Base-by-base conservation (phyloP, 164 flowering plant genomes). In the Berberis vulgaris region DNA sequence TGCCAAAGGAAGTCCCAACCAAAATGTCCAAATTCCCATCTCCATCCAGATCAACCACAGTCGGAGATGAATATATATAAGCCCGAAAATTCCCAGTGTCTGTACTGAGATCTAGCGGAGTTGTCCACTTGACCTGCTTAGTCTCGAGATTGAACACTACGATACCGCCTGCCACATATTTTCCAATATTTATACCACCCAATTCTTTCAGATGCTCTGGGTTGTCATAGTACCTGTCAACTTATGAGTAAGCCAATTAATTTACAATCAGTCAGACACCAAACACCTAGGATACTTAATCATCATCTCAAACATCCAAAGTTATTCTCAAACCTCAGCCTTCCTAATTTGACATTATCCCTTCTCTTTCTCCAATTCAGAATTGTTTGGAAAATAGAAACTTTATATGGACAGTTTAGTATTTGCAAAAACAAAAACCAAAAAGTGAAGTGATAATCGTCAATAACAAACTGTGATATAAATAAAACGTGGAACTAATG, bases 61-160 rank as follows among this genome's bases (percentile, higher is more conserved):
- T 89, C 60, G 99, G 97, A 69, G 98, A 86, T 61, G 98, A 89
- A 74, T 85, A 89, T 75, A 95, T 86, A 68, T 85, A 85, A 43
- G 96, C 94, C 65, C 93, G 96, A 66, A 74, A 95, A 6, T 78
- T 77, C 59, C 78, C 79, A 56, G 75, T 63, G 69, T 89, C 94
- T 39, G 91, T 86, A 64, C 97, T 95, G 56, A 84, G 63, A 79
- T 95, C 99, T 65, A 95, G 80, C 4, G 70, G 77, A 50, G 78
- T 69, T 41, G 82, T 81, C 99, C 99, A 95, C 77, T 95, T 95
- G 65, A 95, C 85, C 84, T 95, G 94, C 80, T 84, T 91, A 45
- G 97, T 88, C 52, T 89, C 96, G 46, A 95, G 97, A 80, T 95
- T 83, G 77, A 95, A 88, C 67, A 88, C 99, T 73, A 91, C 99